These are phyloP conservation scores for Parietaria judaica DNA, from an alignment of 306 rosid genomes.

Conservation along the genomic window DNA sequence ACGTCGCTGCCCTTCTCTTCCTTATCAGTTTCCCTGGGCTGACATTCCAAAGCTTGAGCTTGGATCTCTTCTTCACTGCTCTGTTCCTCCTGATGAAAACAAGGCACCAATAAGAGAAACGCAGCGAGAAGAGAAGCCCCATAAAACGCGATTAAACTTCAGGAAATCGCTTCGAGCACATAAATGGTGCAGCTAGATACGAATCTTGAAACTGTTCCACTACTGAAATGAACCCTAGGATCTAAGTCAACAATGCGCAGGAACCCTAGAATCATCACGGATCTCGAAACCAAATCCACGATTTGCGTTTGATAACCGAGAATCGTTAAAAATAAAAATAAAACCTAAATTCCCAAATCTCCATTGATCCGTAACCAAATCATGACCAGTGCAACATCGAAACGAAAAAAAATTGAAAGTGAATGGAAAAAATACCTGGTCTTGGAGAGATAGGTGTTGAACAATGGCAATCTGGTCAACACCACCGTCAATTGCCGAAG, in stretches of 20 bases:
- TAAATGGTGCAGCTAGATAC: neutral
- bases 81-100: neutral
- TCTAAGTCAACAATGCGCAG: no score
- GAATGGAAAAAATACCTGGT: slow-evolving; percentile 27
- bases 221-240: no score
- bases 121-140: neutral
- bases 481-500: slow-evolving; percentile 22
- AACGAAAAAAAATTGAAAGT: neutral
- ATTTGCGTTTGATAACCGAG: no score
- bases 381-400: no score
- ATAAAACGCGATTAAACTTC: neutral
- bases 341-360: no score
- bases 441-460: slow-evolving; percentile 8
- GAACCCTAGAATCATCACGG: no score
- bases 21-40: slow-evolving; percentile 14
- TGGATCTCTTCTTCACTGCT: no score
- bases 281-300: no score
- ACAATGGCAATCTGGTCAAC: slow-evolving; percentile 18
- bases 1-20: slow-evolving; percentile 30
- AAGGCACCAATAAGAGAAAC: neutral
- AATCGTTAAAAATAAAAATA: no score
- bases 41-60: slow-evolving; percentile 9
- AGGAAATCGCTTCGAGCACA: neutral
- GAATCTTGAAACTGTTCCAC: no score
- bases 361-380: no score